These are phyloP conservation scores for Capniomyces stellatus DNA, from an alignment of 371 early-diverging fungal species.

Conservation along the genomic window DNA sequence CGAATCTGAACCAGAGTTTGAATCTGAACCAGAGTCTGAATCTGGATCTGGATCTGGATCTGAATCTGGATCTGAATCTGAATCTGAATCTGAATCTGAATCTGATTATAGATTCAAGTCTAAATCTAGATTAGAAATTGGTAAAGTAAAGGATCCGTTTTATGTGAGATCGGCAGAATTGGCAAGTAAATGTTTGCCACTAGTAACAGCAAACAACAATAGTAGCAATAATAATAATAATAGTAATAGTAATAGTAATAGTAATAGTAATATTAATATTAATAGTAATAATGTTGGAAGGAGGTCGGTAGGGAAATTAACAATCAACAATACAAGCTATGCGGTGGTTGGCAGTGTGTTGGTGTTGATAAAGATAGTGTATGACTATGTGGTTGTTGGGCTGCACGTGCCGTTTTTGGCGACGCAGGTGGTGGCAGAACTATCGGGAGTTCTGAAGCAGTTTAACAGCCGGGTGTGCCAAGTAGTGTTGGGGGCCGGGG, in stretches of 20 bases:
- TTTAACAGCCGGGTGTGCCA: slow-evolving; percentile 86
- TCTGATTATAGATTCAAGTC: too few species aligned
- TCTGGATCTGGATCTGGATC: too few species aligned
- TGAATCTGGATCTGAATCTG: slow-evolving; percentile 9
- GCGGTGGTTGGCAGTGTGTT: slow-evolving; percentile 72
- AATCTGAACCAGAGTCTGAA: not conserved
- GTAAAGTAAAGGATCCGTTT: too few species aligned
- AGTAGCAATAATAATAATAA: too few species aligned
- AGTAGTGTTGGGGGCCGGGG: slow-evolving; percentile 89
- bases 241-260: too few species aligned
- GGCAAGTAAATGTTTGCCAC: not conserved
- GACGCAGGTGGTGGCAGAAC: slow-evolving; percentile 7
- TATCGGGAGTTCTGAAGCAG: slow-evolving; percentile 16
- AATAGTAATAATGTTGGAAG: too few species aligned
- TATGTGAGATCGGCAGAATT: not conserved
- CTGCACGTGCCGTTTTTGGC: slow-evolving; percentile 54
- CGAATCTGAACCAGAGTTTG: slow-evolving; percentile 7
- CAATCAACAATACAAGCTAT: slow-evolving; percentile 41
- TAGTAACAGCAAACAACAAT: not conserved
- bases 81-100: not conserved
- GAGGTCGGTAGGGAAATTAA: not conserved
- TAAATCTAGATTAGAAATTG: too few species aligned
- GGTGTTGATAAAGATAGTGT: slow-evolving; percentile 66
- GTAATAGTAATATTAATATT: slow-evolving; percentile 17
- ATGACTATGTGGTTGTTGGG: slow-evolving; percentile 68